Conservation (phyloP, 2,329 filamentous ascomycete genomes). For the Alternaria angustiovoidea region DNA sequence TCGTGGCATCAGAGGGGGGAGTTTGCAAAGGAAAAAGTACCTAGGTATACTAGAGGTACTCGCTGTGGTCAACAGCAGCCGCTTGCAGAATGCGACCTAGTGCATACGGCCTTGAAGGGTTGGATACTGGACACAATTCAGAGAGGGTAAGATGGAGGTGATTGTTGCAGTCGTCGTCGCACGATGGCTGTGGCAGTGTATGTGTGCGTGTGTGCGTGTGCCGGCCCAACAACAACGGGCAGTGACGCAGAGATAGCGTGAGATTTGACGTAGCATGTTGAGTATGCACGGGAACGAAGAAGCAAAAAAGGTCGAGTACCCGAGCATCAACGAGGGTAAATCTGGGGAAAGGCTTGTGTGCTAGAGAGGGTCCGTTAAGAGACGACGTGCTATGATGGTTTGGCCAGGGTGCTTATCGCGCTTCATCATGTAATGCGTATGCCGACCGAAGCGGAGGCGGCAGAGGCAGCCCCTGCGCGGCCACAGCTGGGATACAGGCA, state of each 20-base stretch:
- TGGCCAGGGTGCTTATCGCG: constrained; percentile 29
- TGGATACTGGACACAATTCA: not conserved
- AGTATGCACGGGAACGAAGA: constrained; percentile 34
- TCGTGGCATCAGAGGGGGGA: not conserved
- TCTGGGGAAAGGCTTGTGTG: constrained; percentile 40
- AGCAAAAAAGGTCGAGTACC: constrained; percentile 27
- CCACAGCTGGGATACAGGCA: not conserved
- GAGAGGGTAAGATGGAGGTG: not conserved
- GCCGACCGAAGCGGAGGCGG: constrained; percentile 18
- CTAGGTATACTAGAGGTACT: not conserved
- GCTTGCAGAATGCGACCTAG: not conserved
- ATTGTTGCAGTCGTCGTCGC: not conserved
- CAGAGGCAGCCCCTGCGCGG: constrained; percentile 1
- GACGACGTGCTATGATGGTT: constrained; percentile 17
- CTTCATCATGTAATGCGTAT: constrained; percentile 20
- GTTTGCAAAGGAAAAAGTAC: not conserved
- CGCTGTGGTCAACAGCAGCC: not conserved
- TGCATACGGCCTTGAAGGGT: not conserved
- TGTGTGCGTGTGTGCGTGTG: constrained; percentile 2
- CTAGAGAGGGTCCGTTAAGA: constrained; percentile 8
- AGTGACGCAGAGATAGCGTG: constrained; percentile 8
- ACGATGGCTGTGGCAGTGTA: not conserved
- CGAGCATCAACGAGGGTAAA: constrained; percentile 22
- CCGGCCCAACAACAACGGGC: not conserved
- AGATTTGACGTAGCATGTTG: not conserved